A percentile compares a stretch with the other conserved stretches of the same genome.
phyloP scores from a whole-genome alignment of 768 basidiomycete genomes.

The Lentinus tigrinus region DNA sequence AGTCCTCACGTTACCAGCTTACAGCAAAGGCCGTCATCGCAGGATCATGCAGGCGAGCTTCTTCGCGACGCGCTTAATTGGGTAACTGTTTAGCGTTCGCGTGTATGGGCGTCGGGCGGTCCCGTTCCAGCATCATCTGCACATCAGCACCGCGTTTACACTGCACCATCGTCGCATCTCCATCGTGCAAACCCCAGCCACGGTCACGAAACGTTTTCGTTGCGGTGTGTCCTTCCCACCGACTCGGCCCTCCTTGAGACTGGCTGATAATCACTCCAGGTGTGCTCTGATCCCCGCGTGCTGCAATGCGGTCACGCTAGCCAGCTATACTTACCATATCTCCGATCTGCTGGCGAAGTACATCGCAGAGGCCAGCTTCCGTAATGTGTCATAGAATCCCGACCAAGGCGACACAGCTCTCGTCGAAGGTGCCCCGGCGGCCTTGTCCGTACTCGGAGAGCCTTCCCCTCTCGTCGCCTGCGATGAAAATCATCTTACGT shows the following conservation, averaged over 20 bases:
- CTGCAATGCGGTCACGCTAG: too few relatives aligned
- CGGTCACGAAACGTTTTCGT: not conserved
- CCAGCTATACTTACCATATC: not conserved
- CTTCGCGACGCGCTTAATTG: not conserved
- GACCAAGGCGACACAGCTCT: conserved; percentile 5
- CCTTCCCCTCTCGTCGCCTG: not conserved
- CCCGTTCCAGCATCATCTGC: not conserved
- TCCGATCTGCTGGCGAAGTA: conserved; percentile 2
- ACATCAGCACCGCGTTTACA: not conserved
- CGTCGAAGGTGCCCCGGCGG: not conserved
- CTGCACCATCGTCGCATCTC: not conserved
- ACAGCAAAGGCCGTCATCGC: not conserved
- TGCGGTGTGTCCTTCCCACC: not conserved
- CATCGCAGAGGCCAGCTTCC: conserved; percentile 5
- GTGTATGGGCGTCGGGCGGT: not conserved
- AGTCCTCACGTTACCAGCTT: too few relatives aligned
- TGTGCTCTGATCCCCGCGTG: not conserved
- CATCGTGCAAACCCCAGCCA: not conserved
- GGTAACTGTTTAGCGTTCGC: not conserved
- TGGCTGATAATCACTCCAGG: not conserved
- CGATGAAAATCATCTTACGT: conserved; percentile 12
- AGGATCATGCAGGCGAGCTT: not conserved
- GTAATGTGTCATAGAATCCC: conserved; percentile 3
- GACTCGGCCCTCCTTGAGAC: not conserved
- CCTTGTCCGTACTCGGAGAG: not conserved